These are phyloP conservation scores for Arthrobotrys megalospora DNA, from an alignment of 2,329 filamentous ascomycete genomes.

Conservation along the genomic window DNA sequence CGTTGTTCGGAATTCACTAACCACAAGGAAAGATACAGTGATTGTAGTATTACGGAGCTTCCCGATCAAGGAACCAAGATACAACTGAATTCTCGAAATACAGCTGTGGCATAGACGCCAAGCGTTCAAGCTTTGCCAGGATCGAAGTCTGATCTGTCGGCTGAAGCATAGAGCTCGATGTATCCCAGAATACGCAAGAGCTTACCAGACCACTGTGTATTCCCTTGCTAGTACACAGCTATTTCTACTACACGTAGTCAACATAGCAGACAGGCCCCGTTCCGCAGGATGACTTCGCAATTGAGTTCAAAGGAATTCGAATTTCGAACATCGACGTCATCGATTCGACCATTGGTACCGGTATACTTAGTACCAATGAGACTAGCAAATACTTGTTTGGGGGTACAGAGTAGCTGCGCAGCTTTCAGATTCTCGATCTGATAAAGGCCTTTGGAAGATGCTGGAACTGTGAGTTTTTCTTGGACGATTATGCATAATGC, in stretches of 20 bases:
- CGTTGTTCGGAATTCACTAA: background rate
- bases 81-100: background rate
- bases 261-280: too few species aligned
- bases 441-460: background rate
- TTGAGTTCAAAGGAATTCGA: too few species aligned
- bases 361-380: too few species aligned
- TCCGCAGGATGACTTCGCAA: too few species aligned
- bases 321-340: too few species aligned
- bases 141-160: background rate
- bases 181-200: too few species aligned
- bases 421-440: background rate
- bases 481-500: background rate
- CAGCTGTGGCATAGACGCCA: background rate
- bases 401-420: too few species aligned
- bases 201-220: too few species aligned
- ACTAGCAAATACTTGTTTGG: too few species aligned
- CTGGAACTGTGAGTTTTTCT: background rate
- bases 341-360: too few species aligned
- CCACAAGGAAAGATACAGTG: background rate
- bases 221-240: too few species aligned
- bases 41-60: background rate
- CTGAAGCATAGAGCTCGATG: background rate
- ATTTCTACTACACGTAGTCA: too few species aligned
- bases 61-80: background rate
- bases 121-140: background rate